A percentile compares a stretch with the other conserved stretches of the same genome.
Evolutionary conservation across 2,329 filamentous ascomycete genomes (phyloP).

Genomic region (Hypocreales sp.): DNA sequence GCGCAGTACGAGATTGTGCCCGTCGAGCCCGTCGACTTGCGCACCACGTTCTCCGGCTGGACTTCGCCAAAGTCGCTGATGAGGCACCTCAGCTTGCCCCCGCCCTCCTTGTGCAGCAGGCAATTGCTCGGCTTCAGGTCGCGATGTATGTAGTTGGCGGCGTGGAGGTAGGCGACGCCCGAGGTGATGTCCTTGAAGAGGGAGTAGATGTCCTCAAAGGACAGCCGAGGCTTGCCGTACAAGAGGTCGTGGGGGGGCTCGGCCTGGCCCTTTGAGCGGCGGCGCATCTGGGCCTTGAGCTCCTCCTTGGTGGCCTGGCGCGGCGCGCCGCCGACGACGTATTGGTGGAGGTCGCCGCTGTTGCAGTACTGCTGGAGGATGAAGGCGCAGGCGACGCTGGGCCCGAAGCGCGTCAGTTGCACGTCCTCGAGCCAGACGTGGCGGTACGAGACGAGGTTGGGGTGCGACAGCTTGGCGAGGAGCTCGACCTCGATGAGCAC

Average conservation of each 20-base stretch:
- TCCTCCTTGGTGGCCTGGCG: conserved; percentile 61
- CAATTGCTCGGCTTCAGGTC: conserved; percentile 96
- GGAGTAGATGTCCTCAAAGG: conserved; percentile 89
- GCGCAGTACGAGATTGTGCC: conserved; percentile 97
- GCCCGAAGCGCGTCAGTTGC: conserved; percentile 70
- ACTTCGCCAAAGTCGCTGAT: conserved; percentile 98
- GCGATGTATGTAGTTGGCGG: conserved; percentile 85
- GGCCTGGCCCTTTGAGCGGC: conserved; percentile 62
- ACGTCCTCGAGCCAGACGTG: conserved; percentile 95
- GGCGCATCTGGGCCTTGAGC: conserved; percentile 73
- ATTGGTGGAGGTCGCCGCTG: conserved; percentile 74
- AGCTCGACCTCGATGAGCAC: conserved; percentile 85
- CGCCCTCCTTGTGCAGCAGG: conserved; percentile 63
- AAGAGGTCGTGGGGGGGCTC: conserved; percentile 43
- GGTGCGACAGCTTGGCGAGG: conserved; percentile 79
- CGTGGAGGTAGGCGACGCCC: conserved; percentile 77
- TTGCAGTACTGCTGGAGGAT: conserved; percentile 98
- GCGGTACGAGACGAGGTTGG: conserved; percentile 89
- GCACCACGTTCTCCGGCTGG: conserved; percentile 63
- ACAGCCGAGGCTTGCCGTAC: conserved; percentile 26
- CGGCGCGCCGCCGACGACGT: conserved; percentile 56
- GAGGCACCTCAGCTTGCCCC: conserved; percentile 58
- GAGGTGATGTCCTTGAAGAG: conserved; percentile 93
- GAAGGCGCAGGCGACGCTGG: conserved; percentile 85
- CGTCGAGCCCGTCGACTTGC: conserved; percentile 85